Evolutionary conservation across 768 basidiomycete genomes (phyloP).

Genomic region (Calocera viscosa): DNA sequence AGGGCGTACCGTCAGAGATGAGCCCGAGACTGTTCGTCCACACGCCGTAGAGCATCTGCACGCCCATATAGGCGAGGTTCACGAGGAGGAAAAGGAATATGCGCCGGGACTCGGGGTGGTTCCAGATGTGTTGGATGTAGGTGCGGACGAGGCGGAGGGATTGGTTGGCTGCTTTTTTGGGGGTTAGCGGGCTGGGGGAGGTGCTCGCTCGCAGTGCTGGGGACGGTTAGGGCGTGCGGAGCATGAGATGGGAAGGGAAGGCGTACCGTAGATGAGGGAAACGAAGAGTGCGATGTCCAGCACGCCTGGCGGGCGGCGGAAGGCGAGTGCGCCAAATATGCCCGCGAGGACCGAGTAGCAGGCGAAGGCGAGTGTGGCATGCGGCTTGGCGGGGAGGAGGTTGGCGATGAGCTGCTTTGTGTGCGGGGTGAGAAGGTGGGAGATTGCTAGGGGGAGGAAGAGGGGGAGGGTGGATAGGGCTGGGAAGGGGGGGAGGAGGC

Average conservation of each 20-base stretch:
- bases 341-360: constrained; percentile 37
- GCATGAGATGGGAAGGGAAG: constrained; percentile 4
- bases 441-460: constrained; percentile 44
- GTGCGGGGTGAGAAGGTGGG: constrained; percentile 49
- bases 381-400: constrained; percentile 41
- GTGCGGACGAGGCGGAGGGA: constrained; percentile 26
- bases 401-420: constrained; percentile 37
- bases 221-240: constrained; percentile 6
- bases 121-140: constrained; percentile 81
- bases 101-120: constrained; percentile 81
- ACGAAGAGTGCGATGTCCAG: constrained; percentile 46
- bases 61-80: constrained; percentile 90
- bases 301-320: constrained; percentile 41
- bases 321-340: constrained; percentile 48
- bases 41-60: constrained; percentile 94
- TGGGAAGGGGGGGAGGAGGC: constrained; percentile 8
- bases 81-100: constrained; percentile 95
- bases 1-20: constrained; percentile 81
- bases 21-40: constrained; percentile 95
- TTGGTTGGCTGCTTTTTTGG: constrained; percentile 12
- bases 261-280: constrained; percentile 55
- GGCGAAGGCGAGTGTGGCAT: constrained; percentile 49
- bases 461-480: constrained; percentile 37
- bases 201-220: constrained; percentile 3
- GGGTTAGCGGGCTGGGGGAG: constrained; percentile 8